A percentile compares a stretch with the other conserved stretches of the same genome.
These are phyloP conservation scores for Apiotrichum sp. DNA, from an alignment of 1,284 basidiomycete genomes.

Conservation along the genomic window DNA sequence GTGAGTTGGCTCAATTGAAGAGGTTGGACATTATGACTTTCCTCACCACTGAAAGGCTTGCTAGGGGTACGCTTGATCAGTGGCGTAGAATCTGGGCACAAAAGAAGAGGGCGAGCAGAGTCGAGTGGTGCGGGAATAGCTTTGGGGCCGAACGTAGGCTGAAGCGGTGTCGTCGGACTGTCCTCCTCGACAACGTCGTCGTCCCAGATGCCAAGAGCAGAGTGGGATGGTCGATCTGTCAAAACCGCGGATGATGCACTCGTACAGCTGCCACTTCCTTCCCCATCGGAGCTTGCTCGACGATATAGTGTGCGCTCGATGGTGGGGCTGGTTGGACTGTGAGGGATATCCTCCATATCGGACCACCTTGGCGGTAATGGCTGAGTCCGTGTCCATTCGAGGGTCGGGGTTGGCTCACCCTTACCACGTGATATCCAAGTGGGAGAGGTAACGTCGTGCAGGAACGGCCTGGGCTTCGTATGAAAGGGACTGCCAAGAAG, in stretches of 20 bases:
- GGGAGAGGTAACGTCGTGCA: constrained; percentile 1
- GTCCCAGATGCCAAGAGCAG: constrained; percentile 28
- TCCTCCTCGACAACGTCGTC: constrained; percentile 22
- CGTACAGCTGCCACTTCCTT: constrained; percentile 33
- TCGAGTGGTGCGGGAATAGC: background rate
- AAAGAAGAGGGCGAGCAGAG: background rate
- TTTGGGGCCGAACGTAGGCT: constrained; percentile 15
- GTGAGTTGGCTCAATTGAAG: constrained; percentile 6
- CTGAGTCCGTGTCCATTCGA: constrained; percentile 1
- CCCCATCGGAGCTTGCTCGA: constrained; percentile 18
- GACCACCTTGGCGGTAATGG: background rate
- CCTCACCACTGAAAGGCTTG: background rate
- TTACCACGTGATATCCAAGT: background rate
- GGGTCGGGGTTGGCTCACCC: background rate
- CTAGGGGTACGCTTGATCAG: background rate
- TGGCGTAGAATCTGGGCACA: background rate
- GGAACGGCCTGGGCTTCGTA: constrained; percentile 18
- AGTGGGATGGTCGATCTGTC: constrained; percentile 21
- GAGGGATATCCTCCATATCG: background rate
- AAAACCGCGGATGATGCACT: constrained; percentile 31
- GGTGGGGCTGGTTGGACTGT: background rate
- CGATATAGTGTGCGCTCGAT: background rate
- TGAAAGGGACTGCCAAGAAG: constrained; percentile 39
- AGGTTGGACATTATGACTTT: constrained; percentile 6
- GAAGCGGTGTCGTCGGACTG: constrained; percentile 17